phyloP scores from a whole-genome alignment of 176 grass and related monocot species.

The Phyllostachys edulis region DNA sequence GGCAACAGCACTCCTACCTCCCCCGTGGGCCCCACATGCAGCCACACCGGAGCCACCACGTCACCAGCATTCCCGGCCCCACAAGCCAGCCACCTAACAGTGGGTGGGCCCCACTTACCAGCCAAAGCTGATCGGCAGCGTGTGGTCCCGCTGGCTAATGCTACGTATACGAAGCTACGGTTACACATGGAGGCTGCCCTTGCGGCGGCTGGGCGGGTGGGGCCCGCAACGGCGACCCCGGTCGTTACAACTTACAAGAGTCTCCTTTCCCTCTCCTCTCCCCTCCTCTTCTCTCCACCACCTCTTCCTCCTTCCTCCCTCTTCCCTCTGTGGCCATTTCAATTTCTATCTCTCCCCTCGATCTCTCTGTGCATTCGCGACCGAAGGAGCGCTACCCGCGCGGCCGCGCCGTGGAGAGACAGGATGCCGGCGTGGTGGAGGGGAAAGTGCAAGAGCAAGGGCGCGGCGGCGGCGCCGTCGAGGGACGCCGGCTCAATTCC shows the following conservation, averaged over 20 bases:
- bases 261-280: neutral
- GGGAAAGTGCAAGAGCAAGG: slow-evolving; percentile 29
- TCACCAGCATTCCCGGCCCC: neutral
- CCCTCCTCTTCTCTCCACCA: slow-evolving; percentile 21
- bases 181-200: too few species aligned
- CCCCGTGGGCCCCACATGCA: neutral
- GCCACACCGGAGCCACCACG: neutral
- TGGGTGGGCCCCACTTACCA: neutral
- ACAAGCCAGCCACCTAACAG: rapidly evolving
- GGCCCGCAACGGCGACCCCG: slow-evolving; percentile 27
- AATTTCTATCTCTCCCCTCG: neutral
- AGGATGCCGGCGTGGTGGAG: slow-evolving; percentile 76
- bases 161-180: slow-evolving; percentile 2
- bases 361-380: neutral
- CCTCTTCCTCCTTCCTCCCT: neutral
- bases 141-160: neutral
- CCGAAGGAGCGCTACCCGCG: neutral
- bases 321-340: neutral
- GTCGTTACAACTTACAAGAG: slow-evolving; percentile 54
- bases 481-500: neutral
- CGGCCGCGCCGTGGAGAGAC: neutral
- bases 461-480: neutral
- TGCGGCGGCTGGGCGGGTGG: neutral
- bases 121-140: neutral
- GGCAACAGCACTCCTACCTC: neutral